These are phyloP conservation scores for Lactuca saligna DNA, from an alignment of 129 eudicot species.

Conservation along the genomic window DNA sequence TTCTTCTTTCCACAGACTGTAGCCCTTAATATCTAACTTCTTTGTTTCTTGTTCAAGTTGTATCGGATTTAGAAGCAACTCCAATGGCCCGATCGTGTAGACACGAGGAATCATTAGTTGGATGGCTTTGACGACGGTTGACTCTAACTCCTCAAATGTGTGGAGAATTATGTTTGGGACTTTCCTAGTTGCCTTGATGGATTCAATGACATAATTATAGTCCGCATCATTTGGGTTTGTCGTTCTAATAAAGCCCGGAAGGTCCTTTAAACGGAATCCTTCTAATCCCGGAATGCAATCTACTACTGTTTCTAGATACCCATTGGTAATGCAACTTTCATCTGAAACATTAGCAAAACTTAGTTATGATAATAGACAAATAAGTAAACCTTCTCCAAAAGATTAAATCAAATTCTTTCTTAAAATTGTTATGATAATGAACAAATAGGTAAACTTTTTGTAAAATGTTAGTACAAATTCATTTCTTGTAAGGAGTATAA, in stretches of 20 bases:
- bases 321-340: too few species aligned
- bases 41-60: background rate
- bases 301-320: too few species aligned
- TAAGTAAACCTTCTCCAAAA: background rate
- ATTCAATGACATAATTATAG: background rate
- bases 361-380: too few species aligned
- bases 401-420: background rate
- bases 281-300: too few species aligned
- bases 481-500: too few species aligned
- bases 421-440: too few species aligned
- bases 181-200: background rate
- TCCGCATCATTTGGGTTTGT: background rate
- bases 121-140: background rate
- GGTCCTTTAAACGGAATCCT: too few species aligned
- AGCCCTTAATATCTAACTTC: background rate
- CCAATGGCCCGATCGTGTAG: background rate
- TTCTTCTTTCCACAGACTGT: conserved; percentile 1
- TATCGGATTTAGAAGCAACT: background rate
- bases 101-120: background rate
- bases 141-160: too few species aligned
- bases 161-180: background rate
- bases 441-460: too few species aligned
- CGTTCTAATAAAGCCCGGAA: background rate
- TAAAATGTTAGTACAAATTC: too few species aligned
- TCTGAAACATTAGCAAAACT: too few species aligned